These are phyloP conservation scores for Litsea cubeba DNA, from an alignment of 164 flowering plant species.

Conservation along the genomic window DNA sequence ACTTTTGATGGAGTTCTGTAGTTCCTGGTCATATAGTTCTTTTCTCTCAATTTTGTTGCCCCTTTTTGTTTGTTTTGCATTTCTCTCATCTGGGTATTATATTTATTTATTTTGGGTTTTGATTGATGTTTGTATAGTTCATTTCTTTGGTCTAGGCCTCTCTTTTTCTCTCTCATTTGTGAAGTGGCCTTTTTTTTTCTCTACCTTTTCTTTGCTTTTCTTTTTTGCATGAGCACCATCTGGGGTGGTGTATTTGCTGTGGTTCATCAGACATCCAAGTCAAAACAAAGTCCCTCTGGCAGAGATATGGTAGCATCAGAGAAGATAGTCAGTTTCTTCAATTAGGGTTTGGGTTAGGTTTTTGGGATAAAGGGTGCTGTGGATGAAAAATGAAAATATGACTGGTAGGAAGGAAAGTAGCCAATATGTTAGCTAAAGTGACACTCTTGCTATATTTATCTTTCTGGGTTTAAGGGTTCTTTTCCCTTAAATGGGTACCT, in stretches of 20 bases:
- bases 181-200: background rate
- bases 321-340: background rate
- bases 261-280: background rate
- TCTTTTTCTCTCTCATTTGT: background rate
- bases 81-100: background rate
- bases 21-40: background rate
- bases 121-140: background rate
- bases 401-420: background rate
- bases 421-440: background rate
- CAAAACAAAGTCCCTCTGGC: background rate
- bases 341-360: background rate
- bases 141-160: background rate
- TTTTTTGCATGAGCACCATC: conserved; percentile 17
- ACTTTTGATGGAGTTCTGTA: background rate
- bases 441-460: background rate
- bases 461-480: background rate
- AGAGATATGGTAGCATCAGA: background rate
- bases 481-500: background rate
- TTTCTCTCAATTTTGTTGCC: background rate
- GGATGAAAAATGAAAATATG: background rate
- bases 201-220: too few relatives aligned
- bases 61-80: background rate
- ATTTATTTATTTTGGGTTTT: background rate
- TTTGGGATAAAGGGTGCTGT: background rate
- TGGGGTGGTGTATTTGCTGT: conserved; percentile 10